phyloP scores from a whole-genome alignment of 208 protist genomes.

The Naegleria gruberi region DNA sequence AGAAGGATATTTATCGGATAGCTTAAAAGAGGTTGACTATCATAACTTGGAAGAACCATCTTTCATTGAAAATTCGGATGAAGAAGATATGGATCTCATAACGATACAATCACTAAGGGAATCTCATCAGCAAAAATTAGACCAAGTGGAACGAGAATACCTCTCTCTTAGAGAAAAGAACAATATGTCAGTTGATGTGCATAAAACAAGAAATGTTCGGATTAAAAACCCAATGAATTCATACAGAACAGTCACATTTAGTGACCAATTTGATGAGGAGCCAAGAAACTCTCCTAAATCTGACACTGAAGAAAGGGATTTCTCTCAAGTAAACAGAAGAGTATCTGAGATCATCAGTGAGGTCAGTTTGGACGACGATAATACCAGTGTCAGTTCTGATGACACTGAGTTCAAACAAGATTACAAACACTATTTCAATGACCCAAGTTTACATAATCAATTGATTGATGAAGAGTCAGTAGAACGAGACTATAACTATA shows the following conservation, averaged over 20 bases:
- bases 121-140: not conserved
- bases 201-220: not conserved
- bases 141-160: not conserved
- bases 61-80: too few relatives aligned
- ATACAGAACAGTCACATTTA: not conserved
- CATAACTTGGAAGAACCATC: not conserved
- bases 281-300: not conserved
- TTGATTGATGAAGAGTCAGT: not conserved
- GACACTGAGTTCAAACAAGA: not conserved
- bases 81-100: not conserved
- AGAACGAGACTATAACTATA: not conserved
- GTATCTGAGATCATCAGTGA: not conserved
- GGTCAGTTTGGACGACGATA: not conserved
- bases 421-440: not conserved
- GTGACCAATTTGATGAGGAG: not conserved
- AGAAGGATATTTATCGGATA: too few relatives aligned
- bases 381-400: not conserved
- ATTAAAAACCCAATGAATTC: not conserved
- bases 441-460: not conserved
- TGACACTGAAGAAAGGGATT: not conserved
- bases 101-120: not conserved
- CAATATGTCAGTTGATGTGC: not conserved
- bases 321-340: not conserved
- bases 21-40: not conserved
- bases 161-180: not conserved